Evolutionary conservation across 164 flowering plant species (phyloP), one percentile per base, ranked within the genome.

Genomic region (Kingdonia uniflora): DNA sequence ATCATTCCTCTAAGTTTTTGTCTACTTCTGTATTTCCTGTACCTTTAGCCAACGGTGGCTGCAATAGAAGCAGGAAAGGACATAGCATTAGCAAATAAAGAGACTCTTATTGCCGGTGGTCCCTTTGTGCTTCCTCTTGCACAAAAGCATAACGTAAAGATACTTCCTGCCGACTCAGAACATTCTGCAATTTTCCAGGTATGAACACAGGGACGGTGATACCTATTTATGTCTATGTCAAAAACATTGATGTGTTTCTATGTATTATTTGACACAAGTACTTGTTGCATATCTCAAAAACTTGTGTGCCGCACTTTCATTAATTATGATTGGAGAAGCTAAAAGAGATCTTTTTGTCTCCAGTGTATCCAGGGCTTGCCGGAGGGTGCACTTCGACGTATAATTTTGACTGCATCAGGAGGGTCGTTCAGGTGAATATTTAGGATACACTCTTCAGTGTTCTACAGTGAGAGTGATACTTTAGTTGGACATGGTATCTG

Each of bases 121-220:
- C 96, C 99, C 24, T 92, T 92, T 72, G 96, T 92, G 16, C 96
- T 92, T 62, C 96, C 96, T 58, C 95, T 92, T 55, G 99, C 99
- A 11, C 81, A 75, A 44, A 86, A 86, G 74, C 88, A 88, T 61
- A 86, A 88, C 7, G 85, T 92, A 11, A 92, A 88, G 69, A 92
- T 92, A 63, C 96, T 92, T 66, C 99, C 99, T 37, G 99, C 99
- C 38, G 96, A 92, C 71, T 92, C 96, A 19, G 99, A 92, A 67
- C 99, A 92, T 69, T 92, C 99, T 54, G 99, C 99, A 21, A 88
- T 92, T 66, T 92, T 92, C 62, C 99, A 92, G 96, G 99, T 88
- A 62, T 7, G 26, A 35, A 56, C 22, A 19, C 35, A 23, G 48
- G 40, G n/a, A 12, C 19, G 42, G 22, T n/a, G n/a, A n/a, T n/a